Percentiles rank a stretch among this genome's conserved stretches.
Evolutionary conservation across 2,329 filamentous ascomycete species (phyloP).

Genomic region (Fusarium ramigenum): DNA sequence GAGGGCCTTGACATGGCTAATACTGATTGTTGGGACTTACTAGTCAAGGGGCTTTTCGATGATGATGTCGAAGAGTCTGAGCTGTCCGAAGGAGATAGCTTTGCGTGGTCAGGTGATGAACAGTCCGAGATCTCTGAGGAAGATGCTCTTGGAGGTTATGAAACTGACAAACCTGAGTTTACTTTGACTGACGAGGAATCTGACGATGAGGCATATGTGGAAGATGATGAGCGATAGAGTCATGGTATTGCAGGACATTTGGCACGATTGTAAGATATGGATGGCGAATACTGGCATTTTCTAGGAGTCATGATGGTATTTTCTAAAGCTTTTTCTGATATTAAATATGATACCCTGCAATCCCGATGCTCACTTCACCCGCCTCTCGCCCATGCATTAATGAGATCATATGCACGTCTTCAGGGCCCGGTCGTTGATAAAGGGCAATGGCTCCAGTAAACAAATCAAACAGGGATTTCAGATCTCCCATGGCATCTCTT

Average conservation of each 20-base stretch:
- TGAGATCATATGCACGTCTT: background rate
- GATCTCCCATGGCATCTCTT: conserved; percentile 37
- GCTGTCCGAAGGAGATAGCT: conserved; percentile 18
- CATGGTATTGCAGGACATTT: background rate
- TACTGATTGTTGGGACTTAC: conserved; percentile 40
- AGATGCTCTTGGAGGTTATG: background rate
- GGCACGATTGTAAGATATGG: conserved; percentile 1
- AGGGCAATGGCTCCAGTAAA: background rate
- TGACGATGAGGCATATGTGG: background rate
- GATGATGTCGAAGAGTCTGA: conserved; percentile 26
- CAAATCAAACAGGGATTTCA: background rate
- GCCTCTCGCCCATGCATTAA: background rate
- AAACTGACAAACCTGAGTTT: background rate
- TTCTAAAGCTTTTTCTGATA: background rate
- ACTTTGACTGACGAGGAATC: conserved; percentile 3
- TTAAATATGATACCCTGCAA: conserved; percentile 25
- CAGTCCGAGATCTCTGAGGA: background rate
- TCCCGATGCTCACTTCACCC: background rate
- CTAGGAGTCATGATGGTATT: background rate
- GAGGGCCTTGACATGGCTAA: conserved; percentile 39
- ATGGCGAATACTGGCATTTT: background rate
- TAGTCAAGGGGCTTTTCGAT: conserved; percentile 27
- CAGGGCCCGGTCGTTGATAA: background rate
- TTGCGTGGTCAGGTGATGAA: conserved; percentile 15
- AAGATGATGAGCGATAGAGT: background rate